Conservation (phyloP, 345 rosid genomes). For the Brassica incana region DNA sequence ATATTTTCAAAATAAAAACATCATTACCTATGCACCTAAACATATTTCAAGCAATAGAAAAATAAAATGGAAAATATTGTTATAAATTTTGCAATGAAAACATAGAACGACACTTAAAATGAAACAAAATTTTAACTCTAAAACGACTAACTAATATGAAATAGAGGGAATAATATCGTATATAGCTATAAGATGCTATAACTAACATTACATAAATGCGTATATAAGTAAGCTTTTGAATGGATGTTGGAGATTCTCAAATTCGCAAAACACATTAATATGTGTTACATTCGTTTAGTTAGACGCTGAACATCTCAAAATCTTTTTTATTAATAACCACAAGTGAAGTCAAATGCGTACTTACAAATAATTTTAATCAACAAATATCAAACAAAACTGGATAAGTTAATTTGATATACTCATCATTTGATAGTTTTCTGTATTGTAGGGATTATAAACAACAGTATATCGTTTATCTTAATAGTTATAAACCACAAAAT, state of each 20-base stretch:
- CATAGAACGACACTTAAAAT: too few species aligned
- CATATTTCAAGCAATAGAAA: too few species aligned
- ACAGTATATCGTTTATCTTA: not conserved
- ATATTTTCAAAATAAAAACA: too few species aligned
- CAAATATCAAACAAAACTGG: not conserved
- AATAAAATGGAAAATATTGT: too few species aligned
- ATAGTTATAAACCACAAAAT: not conserved
- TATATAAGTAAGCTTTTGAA: not conserved
- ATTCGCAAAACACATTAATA: slow-evolving; percentile 5
- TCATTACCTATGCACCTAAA: too few species aligned
- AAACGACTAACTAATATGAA: too few species aligned
- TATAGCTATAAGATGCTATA: not conserved
- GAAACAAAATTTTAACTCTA: too few species aligned
- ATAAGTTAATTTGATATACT: not conserved
- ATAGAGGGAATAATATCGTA: too few species aligned
- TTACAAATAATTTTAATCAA: not conserved
- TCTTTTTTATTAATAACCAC: slow-evolving; percentile 1
- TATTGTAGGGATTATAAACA: not conserved
- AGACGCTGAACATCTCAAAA: slow-evolving; percentile 1
- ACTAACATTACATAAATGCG: not conserved
- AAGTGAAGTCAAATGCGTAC: slow-evolving; percentile 13
- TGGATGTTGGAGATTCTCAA: not conserved
- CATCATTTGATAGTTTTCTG: not conserved
- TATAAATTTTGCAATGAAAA: too few species aligned
- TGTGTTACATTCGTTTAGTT: slow-evolving; percentile 15